Conservation (phyloP, 2,329 filamentous ascomycete genomes). For the Aureobasidium sp. region DNA sequence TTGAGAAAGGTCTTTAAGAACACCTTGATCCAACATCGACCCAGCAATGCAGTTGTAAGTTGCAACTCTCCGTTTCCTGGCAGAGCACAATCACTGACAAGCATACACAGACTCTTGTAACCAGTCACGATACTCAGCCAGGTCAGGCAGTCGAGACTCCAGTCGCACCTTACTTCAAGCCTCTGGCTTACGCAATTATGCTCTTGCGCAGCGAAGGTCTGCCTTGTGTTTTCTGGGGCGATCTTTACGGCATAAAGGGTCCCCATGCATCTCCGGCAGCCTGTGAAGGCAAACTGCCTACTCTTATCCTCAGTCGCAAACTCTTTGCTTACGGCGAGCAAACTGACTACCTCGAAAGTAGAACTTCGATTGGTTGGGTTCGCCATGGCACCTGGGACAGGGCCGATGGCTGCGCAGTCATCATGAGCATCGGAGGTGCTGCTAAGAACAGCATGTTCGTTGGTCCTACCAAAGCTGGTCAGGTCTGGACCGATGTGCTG, state of each 20-base stretch:
- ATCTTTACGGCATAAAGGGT: constrained; percentile 56
- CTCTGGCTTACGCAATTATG: constrained; percentile 64
- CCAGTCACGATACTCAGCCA: constrained; percentile 64
- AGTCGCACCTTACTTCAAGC: constrained; percentile 61
- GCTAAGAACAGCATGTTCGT: constrained; percentile 58
- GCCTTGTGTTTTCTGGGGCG: constrained; percentile 65
- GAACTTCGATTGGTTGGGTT: constrained; percentile 56
- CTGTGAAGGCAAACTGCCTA: constrained; percentile 40
- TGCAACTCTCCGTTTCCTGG: too few species aligned
- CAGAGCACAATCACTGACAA: background rate
- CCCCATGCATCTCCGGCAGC: constrained; percentile 45
- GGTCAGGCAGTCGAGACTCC: constrained; percentile 57
- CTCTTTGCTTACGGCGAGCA: constrained; percentile 62
- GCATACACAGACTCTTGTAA: constrained; percentile 52
- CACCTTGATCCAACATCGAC: constrained; percentile 49
- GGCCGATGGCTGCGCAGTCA: constrained; percentile 29
- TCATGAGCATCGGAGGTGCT: constrained; percentile 32
- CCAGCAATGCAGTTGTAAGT: constrained; percentile 46
- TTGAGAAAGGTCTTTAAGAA: constrained; percentile 49
- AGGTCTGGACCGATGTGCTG: constrained; percentile 57
- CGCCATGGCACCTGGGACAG: constrained; percentile 44
- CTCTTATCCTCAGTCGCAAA: constrained; percentile 55
- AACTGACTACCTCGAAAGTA: constrained; percentile 54
- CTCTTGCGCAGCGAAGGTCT: constrained; percentile 57
- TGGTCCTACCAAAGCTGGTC: constrained; percentile 42